These are phyloP conservation scores for Monosporascus sp. DNA, from an alignment of 2,329 filamentous ascomycete species.

Conservation along the genomic window DNA sequence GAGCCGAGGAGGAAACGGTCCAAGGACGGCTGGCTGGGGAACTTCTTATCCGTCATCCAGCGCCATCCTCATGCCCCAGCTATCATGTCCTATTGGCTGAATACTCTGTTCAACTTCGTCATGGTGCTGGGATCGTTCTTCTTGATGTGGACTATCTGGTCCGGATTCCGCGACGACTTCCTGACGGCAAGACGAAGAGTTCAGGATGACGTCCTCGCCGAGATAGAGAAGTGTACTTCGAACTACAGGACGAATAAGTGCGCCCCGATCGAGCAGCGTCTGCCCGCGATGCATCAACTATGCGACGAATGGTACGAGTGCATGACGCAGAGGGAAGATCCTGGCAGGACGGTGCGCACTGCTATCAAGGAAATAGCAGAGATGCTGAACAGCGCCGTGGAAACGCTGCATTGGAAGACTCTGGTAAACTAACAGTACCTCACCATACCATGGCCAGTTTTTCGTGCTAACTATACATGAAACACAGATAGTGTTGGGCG, in stretches of 20 bases:
- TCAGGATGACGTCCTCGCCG: slow-evolving; percentile 61
- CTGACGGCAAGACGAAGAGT: slow-evolving; percentile 64
- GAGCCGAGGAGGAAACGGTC: slow-evolving; percentile 20
- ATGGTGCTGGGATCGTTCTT: slow-evolving; percentile 42
- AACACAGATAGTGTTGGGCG: slow-evolving; percentile 18
- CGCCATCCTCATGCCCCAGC: slow-evolving; percentile 55
- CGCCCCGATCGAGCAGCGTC: slow-evolving; percentile 51
- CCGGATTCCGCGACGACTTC: slow-evolving; percentile 70
- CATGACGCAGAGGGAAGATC: slow-evolving; percentile 77
- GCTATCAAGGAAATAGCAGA: slow-evolving; percentile 84
- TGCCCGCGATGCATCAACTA: slow-evolving; percentile 66
- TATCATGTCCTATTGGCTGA: slow-evolving; percentile 54
- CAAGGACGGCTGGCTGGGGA: slow-evolving; percentile 35
- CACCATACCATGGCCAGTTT: no score
- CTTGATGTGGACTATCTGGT: slow-evolving; percentile 42
- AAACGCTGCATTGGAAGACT: slow-evolving; percentile 80
- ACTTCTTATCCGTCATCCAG: slow-evolving; percentile 46
- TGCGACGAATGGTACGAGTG: slow-evolving; percentile 83
- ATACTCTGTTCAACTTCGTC: slow-evolving; percentile 58
- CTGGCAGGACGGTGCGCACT: slow-evolving; percentile 73
- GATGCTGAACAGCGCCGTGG: slow-evolving; percentile 91
- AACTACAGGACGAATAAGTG: slow-evolving; percentile 77
- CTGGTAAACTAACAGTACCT: slow-evolving; percentile 37
- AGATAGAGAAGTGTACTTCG: slow-evolving; percentile 68
- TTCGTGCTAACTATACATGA: slow-evolving; percentile 8